Evolutionary conservation across 768 basidiomycete genomes (phyloP).

Genomic region (Podaxis rugospora): DNA sequence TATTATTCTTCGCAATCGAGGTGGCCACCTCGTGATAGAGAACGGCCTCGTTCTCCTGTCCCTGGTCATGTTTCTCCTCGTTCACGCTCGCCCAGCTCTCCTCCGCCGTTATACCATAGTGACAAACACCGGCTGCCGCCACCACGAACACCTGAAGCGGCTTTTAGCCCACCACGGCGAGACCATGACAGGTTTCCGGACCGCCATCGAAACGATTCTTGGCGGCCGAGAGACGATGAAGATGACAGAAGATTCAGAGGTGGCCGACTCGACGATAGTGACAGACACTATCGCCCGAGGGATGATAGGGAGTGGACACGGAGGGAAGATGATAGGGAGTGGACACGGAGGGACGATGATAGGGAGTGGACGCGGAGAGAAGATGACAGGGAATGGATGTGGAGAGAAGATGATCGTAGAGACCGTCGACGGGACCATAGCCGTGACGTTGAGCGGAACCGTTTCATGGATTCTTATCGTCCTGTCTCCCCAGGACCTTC

Average conservation of each 20-base stretch:
- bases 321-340: too few species aligned
- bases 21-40: constrained; percentile 18
- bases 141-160: constrained; percentile 29
- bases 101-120: constrained; percentile 18
- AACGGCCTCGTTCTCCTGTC: constrained; percentile 21
- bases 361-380: constrained; percentile 22
- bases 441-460: constrained; percentile 19
- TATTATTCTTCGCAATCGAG: constrained; percentile 5
- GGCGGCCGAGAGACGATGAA: constrained; percentile 26
- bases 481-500: constrained; percentile 18
- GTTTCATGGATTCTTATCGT: constrained; percentile 18
- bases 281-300: constrained; percentile 21
- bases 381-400: constrained; percentile 11
- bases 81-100: constrained; percentile 16
- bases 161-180: constrained; percentile 37
- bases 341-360: too few species aligned
- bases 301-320: constrained; percentile 27
- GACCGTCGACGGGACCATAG: constrained; percentile 16
- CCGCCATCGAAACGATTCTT: constrained; percentile 12
- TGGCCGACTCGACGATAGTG: constrained; percentile 16
- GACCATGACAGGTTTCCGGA: constrained; percentile 28
- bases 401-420: constrained; percentile 23
- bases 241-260: constrained; percentile 25
- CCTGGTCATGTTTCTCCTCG: constrained; percentile 22
- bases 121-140: constrained; percentile 36